Evolutionary conservation across 352 stramenopile genomes (phyloP).

Genomic region (Globisporangium viniferum): DNA sequence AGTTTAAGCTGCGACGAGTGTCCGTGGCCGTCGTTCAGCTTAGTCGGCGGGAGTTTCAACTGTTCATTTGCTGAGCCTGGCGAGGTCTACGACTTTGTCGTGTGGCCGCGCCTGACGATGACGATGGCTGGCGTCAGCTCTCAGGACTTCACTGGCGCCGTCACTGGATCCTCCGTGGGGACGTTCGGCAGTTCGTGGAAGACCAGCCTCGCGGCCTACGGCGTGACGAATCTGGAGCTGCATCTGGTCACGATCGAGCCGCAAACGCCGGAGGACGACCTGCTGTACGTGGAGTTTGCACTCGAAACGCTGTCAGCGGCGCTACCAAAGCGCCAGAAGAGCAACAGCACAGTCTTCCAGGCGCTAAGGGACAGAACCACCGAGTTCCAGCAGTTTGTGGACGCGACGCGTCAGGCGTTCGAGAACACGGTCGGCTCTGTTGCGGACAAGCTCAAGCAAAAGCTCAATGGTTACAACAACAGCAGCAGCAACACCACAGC

Average conservation of each 20-base stretch:
- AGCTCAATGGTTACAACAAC: background rate
- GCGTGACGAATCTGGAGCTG: constrained; percentile 3
- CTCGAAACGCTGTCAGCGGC: constrained; percentile 3
- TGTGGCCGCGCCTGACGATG: constrained; percentile 14
- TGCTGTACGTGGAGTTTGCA: constrained; percentile 5
- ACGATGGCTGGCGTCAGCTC: constrained; percentile 12
- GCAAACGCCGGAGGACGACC: constrained; percentile 9
- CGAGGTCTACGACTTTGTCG: constrained; percentile 14
- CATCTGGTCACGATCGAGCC: constrained; percentile 12
- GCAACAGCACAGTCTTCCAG: constrained; percentile 7
- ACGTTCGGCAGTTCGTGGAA: background rate
- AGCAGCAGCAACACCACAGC: background rate
- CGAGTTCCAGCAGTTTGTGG: constrained; percentile 6
- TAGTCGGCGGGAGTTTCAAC: background rate
- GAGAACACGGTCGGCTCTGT: background rate
- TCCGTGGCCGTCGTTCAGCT: constrained; percentile 17
- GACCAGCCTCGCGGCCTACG: constrained; percentile 6
- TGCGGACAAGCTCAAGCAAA: background rate
- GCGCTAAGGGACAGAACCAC: background rate
- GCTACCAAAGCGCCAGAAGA: constrained; percentile 10
- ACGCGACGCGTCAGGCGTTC: constrained; percentile 1
- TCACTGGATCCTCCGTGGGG: background rate
- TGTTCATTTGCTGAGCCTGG: constrained; percentile 2
- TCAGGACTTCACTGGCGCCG: background rate
- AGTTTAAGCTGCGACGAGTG: constrained; percentile 2